Evolutionary conservation across 2,329 filamentous ascomycete genomes (phyloP).

Genomic region (Colletotrichum tabaci): DNA sequence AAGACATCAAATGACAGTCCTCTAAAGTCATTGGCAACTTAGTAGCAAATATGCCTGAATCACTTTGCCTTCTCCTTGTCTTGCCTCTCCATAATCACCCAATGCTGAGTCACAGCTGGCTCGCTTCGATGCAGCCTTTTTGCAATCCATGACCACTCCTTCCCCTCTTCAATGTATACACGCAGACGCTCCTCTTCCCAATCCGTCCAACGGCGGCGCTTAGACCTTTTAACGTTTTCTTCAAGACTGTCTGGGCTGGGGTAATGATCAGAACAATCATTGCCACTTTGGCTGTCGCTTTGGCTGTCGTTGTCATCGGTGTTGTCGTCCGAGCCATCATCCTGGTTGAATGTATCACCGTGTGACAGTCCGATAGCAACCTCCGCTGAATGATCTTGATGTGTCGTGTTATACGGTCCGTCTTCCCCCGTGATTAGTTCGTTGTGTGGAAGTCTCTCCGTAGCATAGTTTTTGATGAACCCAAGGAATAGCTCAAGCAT

Average conservation of each 20-base stretch:
- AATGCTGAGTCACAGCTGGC: constrained; percentile 9
- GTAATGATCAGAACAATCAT: not conserved
- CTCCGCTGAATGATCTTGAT: not conserved
- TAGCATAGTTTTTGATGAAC: constrained; percentile 19
- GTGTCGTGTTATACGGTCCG: not conserved
- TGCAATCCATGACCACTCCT: constrained; percentile 21
- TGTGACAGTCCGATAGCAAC: not conserved
- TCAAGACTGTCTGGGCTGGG: not conserved
- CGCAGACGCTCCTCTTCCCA: constrained; percentile 12
- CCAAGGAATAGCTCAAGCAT: constrained; percentile 16
- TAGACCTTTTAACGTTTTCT: constrained; percentile 4
- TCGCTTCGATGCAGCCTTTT: constrained; percentile 11
- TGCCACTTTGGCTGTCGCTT: not conserved
- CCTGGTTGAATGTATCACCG: not conserved
- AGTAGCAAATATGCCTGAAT: not conserved
- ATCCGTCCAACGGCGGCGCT: constrained; percentile 5
- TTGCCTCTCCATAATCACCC: constrained; percentile 2
- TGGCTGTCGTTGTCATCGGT: not conserved
- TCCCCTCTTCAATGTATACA: constrained; percentile 19
- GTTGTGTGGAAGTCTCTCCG: constrained; percentile 10
- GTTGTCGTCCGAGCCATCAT: not conserved
- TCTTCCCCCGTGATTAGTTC: not conserved
- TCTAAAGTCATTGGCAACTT: not conserved
- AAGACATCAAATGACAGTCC: not conserved
- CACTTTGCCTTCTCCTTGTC: constrained; percentile 1